These are phyloP conservation scores for Penicillium dipodomyicola DNA, from an alignment of 495 filamentous ascomycete species.

Conservation along the genomic window DNA sequence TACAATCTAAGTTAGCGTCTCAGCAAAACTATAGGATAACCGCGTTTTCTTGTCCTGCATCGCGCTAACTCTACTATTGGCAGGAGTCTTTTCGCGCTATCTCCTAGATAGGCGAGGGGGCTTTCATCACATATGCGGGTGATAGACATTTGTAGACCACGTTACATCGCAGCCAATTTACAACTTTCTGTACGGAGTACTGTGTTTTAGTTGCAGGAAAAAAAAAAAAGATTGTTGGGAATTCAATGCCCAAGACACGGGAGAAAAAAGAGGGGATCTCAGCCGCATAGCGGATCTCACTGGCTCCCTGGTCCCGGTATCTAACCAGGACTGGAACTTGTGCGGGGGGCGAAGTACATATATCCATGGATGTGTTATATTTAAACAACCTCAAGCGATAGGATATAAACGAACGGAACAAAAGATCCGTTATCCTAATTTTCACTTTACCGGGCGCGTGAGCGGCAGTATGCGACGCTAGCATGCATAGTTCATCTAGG, in stretches of 20 bases:
- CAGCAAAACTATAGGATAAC: not conserved
- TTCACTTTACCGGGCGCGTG: not conserved
- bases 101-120: not conserved
- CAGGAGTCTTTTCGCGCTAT: not conserved
- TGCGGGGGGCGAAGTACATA: not conserved
- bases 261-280: not conserved
- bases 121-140: not conserved
- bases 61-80: not conserved
- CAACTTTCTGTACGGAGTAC: not conserved
- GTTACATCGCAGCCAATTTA: conserved; percentile 3
- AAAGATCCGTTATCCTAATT: not conserved
- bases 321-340: not conserved
- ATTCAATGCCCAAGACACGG: not conserved
- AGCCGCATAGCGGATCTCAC: conserved; percentile 4
- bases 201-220: not conserved
- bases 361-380: not conserved
- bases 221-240: not conserved
- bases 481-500: not conserved
- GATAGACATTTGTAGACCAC: not conserved
- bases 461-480: not conserved
- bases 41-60: not conserved
- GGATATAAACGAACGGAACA: not conserved
- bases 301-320: not conserved
- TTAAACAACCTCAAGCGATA: not conserved
- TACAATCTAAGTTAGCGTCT: not conserved